Evolutionary conservation across 2,329 filamentous ascomycete genomes (phyloP), one percentile per base, ranked within the genome.

Genomic region (Rhynchosporium agropyri): DNA sequence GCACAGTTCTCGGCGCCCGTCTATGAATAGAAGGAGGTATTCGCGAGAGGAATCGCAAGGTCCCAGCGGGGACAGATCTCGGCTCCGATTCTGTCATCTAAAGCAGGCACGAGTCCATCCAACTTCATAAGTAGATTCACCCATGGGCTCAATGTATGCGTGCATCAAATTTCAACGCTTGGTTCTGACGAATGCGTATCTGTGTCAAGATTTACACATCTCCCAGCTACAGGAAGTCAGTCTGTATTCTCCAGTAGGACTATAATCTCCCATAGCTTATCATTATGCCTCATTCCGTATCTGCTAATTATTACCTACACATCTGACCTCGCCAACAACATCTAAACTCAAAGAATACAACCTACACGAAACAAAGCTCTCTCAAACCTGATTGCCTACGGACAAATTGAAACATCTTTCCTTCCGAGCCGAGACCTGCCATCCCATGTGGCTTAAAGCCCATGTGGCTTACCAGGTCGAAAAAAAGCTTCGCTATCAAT

Each of bases 331-430:
- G 28, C 31, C 46, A 20, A 2, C 31, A 15, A 26, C 26, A 51
- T 15, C 29, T 58, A 48, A 12, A n/a, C 42, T 9, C 58, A 43
- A 8, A 31, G 38, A 51, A 50, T 53, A 51, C 53, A 36, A 43
- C 53, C 38, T 53, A 62, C 53, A 62, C 50, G 54, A 58, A 62
- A 58, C 53, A 40, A 54, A 54, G 33, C n/a, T 7, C 33, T 33
- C 38, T 33, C 49, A n/a, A 31, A 38, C 33, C 15, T 20, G 15
- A 26, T n/a, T 33, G 26, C n/a, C 36, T 58, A 53, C 45, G n/a
- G 36, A 54, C 48, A 38, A 42, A 51, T n/a, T 8, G 20, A 53
- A 40, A 42, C 48, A 26, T 38, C 49, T 28, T 26, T 3, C 8
- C 28, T 13, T n/a, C 26, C 51, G 33, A 40, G 51, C 20, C 43